A percentile compares a stretch with the other conserved stretches of the same genome.
phyloP scores from a whole-genome alignment of 176 grass and related monocot genomes.

The Oryza meyeriana region DNA sequence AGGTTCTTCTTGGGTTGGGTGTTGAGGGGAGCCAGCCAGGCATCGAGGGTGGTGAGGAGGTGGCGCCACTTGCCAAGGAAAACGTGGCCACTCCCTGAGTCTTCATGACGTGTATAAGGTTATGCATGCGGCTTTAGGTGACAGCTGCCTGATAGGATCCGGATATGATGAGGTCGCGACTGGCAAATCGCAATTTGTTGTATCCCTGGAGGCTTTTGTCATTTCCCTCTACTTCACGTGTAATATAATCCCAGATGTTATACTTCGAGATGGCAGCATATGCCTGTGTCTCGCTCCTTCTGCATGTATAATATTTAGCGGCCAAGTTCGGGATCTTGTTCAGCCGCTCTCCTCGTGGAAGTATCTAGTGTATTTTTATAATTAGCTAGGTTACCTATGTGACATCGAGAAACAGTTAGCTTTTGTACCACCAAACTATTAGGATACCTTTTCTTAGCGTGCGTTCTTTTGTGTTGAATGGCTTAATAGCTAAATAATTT shows the following conservation, averaged over 20 bases:
- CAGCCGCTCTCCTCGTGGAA: neutral
- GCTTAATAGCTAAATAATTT: too few species aligned
- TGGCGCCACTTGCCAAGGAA: conserved; percentile 56
- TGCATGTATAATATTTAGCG: neutral
- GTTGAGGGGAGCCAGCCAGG: conserved; percentile 51
- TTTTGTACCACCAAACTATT: too few species aligned
- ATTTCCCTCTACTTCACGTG: neutral
- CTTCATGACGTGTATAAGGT: neutral
- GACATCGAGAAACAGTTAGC: too few species aligned
- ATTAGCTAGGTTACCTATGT: too few species aligned
- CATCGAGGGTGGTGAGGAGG: conserved; percentile 56
- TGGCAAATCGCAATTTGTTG: neutral
- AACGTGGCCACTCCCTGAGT: conserved; percentile 62
- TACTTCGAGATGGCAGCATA: neutral
- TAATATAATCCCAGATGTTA: conserved; percentile 1
- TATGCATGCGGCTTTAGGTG: neutral
- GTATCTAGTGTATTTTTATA: neutral
- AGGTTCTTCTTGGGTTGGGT: conserved; percentile 50
- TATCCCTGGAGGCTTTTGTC: neutral
- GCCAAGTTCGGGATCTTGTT: neutral
- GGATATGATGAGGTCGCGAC: neutral
- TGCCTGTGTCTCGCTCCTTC: neutral
- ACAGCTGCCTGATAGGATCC: neutral
- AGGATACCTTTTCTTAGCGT: too few species aligned
- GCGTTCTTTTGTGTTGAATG: too few species aligned